Base-by-base conservation (phyloP, 2,329 filamentous ascomycete genomes). In the Fusarium coicis region DNA sequence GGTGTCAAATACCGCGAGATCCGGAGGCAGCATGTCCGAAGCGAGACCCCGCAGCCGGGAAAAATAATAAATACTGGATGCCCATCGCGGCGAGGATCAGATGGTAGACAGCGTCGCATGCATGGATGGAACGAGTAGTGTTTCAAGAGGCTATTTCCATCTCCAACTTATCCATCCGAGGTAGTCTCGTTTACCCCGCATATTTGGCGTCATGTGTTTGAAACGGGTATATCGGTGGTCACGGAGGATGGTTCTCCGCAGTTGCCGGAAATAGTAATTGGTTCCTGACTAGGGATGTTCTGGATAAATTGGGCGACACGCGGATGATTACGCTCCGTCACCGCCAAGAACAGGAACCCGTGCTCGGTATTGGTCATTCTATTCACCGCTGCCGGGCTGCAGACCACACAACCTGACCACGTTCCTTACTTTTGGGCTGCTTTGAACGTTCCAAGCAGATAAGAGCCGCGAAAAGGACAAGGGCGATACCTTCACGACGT, bases 1-100 rank as follows among this genome's bases (percentile, higher is more conserved):
- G 62, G 57, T 10, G 19, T 43, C 14, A 34, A 44, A 59, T 66
- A 66, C 64, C 64, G 62, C 30, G 32, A 47, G 30, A 34, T 32
- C 23, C 42, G 42, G 60, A 57, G 42, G 30, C 14, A 57, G 36
- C 4, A 26, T 26, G 36, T 65, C 49, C 47, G 63, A 19, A 32
- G 34, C 16, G n/a, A 26, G 30, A 36, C 37, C 49, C 61, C 43
- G 42, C 50, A 43, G 15, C 37, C 34, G 32, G 37, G 10, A 32
- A 66, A 56, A 23, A 43, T 4, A 12, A 23, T 8, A 50, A 49
- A 39, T 39, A 44, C 43, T 47, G 23, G 15, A 21, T 50, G 21
- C n/a, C 37, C 4, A 1, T 2, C 65, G 26, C 21, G 23, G 18
- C 4, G 14, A 34, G 32, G 19, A 56, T 23, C 7, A 36, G 36